Conservation (phyloP, 352 stramenopile genomes). For the Aphanomyces astaci region DNA sequence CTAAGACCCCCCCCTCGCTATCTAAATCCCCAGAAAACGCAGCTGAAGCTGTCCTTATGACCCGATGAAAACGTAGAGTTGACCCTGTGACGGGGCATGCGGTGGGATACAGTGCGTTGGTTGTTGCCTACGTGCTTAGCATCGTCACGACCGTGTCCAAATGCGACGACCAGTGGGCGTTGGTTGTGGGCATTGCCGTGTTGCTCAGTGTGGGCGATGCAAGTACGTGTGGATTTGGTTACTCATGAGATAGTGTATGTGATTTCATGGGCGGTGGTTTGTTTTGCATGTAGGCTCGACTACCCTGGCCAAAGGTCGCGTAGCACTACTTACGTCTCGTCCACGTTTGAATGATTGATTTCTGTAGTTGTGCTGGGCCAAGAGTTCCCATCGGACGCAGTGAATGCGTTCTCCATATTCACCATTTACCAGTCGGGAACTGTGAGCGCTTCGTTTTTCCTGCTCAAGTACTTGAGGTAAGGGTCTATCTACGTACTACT, state of each 20-base stretch:
- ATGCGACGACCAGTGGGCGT: conserved; percentile 17
- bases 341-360: no score
- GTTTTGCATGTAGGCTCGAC: conserved; percentile 4
- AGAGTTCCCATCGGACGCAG: conserved; percentile 15
- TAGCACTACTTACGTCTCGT: no score
- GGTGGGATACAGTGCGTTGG: background rate
- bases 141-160: background rate
- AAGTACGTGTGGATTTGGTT: no score
- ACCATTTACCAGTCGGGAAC: conserved; percentile 16
- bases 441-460: conserved; percentile 1
- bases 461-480: conserved; percentile 14
- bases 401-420: conserved; percentile 19
- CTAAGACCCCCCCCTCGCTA: no score
- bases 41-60: background rate
- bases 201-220: conserved; percentile 18
- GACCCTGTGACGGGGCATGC: background rate
- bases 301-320: conserved; percentile 11
- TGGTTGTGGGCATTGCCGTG: conserved; percentile 7
- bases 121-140: background rate
- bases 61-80: conserved; percentile 10
- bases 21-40: background rate
- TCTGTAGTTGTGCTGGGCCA: conserved; percentile 12
- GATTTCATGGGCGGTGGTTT: no score
- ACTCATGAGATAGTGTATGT: no score
- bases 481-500: background rate